Base-by-base conservation (phyloP, 495 filamentous ascomycete genomes). In the Talaromyces ruber region DNA sequence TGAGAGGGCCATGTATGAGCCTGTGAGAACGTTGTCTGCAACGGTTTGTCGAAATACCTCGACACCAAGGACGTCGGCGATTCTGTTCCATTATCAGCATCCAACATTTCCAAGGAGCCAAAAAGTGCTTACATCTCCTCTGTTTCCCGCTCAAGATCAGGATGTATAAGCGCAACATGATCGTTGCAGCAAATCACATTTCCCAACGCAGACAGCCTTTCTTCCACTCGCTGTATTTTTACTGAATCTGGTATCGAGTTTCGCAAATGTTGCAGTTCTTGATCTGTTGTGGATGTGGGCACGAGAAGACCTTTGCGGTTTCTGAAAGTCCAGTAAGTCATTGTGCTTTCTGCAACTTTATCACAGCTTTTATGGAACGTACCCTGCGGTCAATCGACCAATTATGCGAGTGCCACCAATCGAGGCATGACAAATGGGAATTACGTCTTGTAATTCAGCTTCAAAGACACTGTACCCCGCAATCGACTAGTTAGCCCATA, bases 31-130 rank as follows among this genome's bases (percentile, higher is more conserved):
- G 72, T 98, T 97, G 75, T 97, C 95, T 67, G 91, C 89, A 60
- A 98, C 86, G 51, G 94, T 98, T 81, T 98, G 94, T 61, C 95
- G 86, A 82, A 98, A 98, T 16, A 98, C 94, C 77, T 98, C 94
- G 60, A 98, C 94, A 59, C 94, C 94, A 8, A 98, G 85, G 64
- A 96, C 90, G 72, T 98, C 94, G 66, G 94, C 93, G 71, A 98
- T 91, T 63, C 78, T 81, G 8, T 57, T 7, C 22, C 4, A 11
- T n/a, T 2, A 28, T 54, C 24, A 28, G 51, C n/a, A 28, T 54
- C n/a, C n/a, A n/a, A n/a, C n/a, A n/a, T n/a, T n/a, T n/a, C n/a
- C n/a, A n/a, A n/a, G n/a, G n/a, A n/a, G n/a, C n/a, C n/a, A n/a
- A n/a, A n/a, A n/a, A n/a, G 16, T 39, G 52, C 65, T 18, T 73